Evolutionary conservation across 1,284 basidiomycete species (phyloP).

Genomic region (Phylloporus sp.): DNA sequence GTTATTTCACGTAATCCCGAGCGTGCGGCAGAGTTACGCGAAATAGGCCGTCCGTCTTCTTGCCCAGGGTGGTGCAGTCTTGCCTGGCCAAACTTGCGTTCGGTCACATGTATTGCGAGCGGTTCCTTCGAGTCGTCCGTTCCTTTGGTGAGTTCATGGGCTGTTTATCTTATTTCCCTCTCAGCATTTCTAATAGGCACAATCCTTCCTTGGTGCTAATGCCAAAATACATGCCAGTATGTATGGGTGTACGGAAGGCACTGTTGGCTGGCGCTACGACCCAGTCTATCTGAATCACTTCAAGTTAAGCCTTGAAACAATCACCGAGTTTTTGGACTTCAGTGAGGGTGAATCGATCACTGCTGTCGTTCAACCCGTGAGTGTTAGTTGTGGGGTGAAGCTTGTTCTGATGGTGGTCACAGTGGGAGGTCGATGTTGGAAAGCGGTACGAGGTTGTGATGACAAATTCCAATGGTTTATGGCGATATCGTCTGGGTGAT

Average conservation of each 20-base stretch:
- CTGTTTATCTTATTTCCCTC: not conserved
- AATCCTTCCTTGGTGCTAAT: not conserved
- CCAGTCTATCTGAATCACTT: not conserved
- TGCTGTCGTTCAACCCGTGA: too few relatives aligned
- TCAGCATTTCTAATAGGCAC: not conserved
- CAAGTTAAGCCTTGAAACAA: not conserved
- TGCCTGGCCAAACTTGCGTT: not conserved
- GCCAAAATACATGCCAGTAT: not conserved
- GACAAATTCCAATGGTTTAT: not conserved
- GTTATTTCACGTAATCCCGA: not conserved
- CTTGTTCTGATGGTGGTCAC: too few relatives aligned
- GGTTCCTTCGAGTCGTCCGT: not conserved
- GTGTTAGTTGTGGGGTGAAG: too few relatives aligned
- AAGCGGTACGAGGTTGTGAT: not conserved
- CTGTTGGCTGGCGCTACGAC: not conserved
- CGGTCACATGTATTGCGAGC: not conserved
- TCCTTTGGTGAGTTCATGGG: too few relatives aligned
- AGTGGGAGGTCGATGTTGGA: not conserved
- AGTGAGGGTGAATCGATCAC: too few relatives aligned
- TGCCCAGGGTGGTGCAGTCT: not conserved
- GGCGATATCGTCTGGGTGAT: too few relatives aligned
- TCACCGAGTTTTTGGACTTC: too few relatives aligned
- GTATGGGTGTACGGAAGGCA: not conserved
- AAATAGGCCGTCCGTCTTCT: not conserved
- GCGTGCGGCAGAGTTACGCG: not conserved